Percentiles rank a stretch among this genome's conserved stretches.
phyloP scores from a whole-genome alignment of 139 green algal species.

The Raphidocelis subcapitata region DNA sequence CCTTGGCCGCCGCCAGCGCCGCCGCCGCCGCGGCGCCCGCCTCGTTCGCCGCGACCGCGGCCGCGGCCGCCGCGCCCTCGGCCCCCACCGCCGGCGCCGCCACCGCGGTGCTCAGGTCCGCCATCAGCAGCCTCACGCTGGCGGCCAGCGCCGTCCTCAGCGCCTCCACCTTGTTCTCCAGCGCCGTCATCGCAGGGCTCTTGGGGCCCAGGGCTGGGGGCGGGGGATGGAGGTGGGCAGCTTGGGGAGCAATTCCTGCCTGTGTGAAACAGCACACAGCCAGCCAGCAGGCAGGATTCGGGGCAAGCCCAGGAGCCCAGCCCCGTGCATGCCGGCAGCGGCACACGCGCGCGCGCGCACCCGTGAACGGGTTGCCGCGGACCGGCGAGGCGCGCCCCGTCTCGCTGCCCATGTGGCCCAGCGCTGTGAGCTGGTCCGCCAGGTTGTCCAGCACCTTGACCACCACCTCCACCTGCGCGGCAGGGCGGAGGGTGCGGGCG shows the following conservation, averaged over 20 bases:
- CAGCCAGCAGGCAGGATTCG: not conserved
- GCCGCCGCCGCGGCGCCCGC: not conserved
- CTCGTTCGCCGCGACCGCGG: not conserved
- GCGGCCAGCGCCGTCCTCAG: constrained; percentile 26
- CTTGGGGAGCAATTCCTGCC: not conserved
- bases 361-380: not conserved
- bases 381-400: constrained; percentile 4
- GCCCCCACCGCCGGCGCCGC: not conserved
- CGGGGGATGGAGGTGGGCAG: not conserved
- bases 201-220: constrained; percentile 23
- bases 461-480: not conserved
- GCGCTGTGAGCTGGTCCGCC: constrained; percentile 27
- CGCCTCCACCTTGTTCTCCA: constrained; percentile 29
- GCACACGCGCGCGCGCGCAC: not conserved
- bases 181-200: constrained; percentile 10
- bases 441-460: constrained; percentile 12
- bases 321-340: not conserved
- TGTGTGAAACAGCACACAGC: not conserved
- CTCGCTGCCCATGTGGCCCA: not conserved
- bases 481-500: too few species aligned
- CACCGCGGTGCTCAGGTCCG: constrained; percentile 6
- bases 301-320: not conserved
- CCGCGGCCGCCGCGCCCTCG: not conserved
- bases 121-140: constrained; percentile 13
- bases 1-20: not conserved